phyloP scores from a whole-genome alignment of 23 red algal genomes.

The Pyropia yezoensis region DNA sequence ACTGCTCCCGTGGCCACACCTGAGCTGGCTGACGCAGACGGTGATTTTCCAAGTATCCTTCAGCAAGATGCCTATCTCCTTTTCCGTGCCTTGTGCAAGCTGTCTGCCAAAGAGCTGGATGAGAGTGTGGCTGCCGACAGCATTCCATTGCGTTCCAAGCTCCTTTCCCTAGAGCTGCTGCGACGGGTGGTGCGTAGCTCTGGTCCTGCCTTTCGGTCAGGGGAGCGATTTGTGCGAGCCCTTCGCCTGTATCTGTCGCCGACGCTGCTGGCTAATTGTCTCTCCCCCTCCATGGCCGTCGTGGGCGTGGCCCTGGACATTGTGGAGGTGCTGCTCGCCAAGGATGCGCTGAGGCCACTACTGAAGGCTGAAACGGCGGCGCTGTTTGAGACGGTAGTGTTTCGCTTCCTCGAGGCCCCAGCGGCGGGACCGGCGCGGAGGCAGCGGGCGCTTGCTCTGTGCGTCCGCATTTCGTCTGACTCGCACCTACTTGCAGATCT shows the following conservation, averaged over 20 bases:
- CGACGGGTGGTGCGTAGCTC: constrained; percentile 32
- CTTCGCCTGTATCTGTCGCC: constrained; percentile 75
- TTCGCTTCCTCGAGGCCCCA: constrained; percentile 83
- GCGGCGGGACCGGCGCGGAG: constrained; percentile 45
- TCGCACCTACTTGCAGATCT: constrained; percentile 79
- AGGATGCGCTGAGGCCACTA: constrained; percentile 55
- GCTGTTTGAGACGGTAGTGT: constrained; percentile 88
- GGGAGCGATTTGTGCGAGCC: constrained; percentile 70
- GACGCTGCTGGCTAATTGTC: constrained; percentile 70
- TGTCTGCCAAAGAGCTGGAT: constrained; percentile 60
- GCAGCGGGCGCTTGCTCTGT: constrained; percentile 37
- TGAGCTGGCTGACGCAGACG: constrained; percentile 3
- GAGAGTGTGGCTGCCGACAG: constrained; percentile 36
- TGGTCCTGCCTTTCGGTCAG: constrained; percentile 54
- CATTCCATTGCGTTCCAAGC: constrained; percentile 63
- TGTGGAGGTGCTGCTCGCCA: constrained; percentile 72
- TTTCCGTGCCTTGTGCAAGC: constrained; percentile 91
- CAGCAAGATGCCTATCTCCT: constrained; percentile 92
- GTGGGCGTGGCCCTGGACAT: constrained; percentile 81
- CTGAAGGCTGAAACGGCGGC: constrained; percentile 81
- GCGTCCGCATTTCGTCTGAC: constrained; percentile 41
- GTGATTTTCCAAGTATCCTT: constrained; percentile 29
- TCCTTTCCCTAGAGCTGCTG: constrained; percentile 76
- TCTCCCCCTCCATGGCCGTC: constrained; percentile 40
- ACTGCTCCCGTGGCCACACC: too few species aligned